Percentiles rank a stretch among this genome's conserved stretches.
Evolutionary conservation across 2,329 filamentous ascomycete species (phyloP).

Genomic region (Colletotrichum neosansevieriae): DNA sequence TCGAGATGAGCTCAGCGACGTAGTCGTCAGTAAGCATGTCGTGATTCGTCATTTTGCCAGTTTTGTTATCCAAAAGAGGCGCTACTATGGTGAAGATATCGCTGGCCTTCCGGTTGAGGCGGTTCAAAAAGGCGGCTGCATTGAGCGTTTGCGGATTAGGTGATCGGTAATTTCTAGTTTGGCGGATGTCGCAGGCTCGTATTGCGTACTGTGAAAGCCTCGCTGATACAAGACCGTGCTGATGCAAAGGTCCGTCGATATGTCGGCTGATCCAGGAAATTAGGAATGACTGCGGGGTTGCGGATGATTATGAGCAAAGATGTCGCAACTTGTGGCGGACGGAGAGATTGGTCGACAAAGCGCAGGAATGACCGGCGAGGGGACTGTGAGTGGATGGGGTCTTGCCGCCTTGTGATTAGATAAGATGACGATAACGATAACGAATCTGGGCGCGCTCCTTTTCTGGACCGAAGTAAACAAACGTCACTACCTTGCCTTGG

Average conservation of each 20-base stretch:
- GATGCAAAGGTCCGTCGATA: neutral
- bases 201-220: neutral
- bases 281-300: conserved; percentile 16
- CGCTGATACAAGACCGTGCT: neutral
- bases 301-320: neutral
- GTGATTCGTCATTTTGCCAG: conserved; percentile 56
- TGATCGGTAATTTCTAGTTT: neutral
- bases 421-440: conserved; percentile 13
- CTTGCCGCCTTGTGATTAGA: neutral
- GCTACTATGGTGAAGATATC: neutral
- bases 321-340: conserved; percentile 29
- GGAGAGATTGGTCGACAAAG: conserved; percentile 23
- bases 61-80: neutral
- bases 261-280: neutral
- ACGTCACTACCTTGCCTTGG: conserved; percentile 8
- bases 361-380: conserved; percentile 4
- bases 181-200: neutral
- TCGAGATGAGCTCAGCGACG: conserved; percentile 81
- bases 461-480: conserved; percentile 57
- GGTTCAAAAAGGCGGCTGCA: neutral
- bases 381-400: too few relatives aligned
- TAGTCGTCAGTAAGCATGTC: conserved; percentile 79
- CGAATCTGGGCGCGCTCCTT: conserved; percentile 39
- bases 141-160: neutral
- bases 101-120: neutral